Evolutionary conservation across 495 filamentous ascomycete species (phyloP).

Genomic region (Hyaloscypha finlandica): DNA sequence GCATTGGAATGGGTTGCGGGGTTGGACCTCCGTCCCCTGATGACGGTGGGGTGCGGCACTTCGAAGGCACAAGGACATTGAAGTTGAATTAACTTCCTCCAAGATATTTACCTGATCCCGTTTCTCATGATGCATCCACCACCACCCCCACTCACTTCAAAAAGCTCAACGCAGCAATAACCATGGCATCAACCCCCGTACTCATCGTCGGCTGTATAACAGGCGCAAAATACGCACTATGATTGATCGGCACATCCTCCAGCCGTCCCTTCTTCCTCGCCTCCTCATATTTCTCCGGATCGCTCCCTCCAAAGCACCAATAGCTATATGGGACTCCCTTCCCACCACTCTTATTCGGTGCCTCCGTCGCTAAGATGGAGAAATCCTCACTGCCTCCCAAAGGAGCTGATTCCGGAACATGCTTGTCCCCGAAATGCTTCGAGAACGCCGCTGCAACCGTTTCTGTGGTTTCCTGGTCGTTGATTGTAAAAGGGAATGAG

Average conservation of each 20-base stretch:
- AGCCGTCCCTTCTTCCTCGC: constrained; percentile 44
- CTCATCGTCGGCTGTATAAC: constrained; percentile 60
- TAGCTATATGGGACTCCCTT: constrained; percentile 54
- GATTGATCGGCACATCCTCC: constrained; percentile 52
- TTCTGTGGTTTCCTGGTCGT: constrained; percentile 47
- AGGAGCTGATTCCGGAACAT: constrained; percentile 28
- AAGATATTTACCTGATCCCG: too few relatives aligned
- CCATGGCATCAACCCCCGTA: constrained; percentile 57
- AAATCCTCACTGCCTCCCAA: constrained; percentile 56
- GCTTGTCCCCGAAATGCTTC: constrained; percentile 43
- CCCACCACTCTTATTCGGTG: constrained; percentile 27
- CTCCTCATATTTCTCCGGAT: constrained; percentile 22
- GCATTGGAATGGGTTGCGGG: too few relatives aligned
- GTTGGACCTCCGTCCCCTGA: too few relatives aligned
- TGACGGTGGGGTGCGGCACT: too few relatives aligned
- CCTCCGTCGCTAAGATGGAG: constrained; percentile 51
- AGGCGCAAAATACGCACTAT: constrained; percentile 62
- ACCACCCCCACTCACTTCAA: constrained; percentile 22
- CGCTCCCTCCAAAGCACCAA: constrained; percentile 58
- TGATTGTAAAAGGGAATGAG: constrained; percentile 52
- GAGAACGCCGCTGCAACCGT: constrained; percentile 44
- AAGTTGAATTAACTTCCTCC: too few relatives aligned
- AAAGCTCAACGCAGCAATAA: constrained; percentile 53
- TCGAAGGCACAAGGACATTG: too few relatives aligned
- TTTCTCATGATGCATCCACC: too few relatives aligned